These are phyloP conservation scores for Neurospora cerealis DNA, from an alignment of 495 filamentous ascomycete genomes.

Conservation along the genomic window DNA sequence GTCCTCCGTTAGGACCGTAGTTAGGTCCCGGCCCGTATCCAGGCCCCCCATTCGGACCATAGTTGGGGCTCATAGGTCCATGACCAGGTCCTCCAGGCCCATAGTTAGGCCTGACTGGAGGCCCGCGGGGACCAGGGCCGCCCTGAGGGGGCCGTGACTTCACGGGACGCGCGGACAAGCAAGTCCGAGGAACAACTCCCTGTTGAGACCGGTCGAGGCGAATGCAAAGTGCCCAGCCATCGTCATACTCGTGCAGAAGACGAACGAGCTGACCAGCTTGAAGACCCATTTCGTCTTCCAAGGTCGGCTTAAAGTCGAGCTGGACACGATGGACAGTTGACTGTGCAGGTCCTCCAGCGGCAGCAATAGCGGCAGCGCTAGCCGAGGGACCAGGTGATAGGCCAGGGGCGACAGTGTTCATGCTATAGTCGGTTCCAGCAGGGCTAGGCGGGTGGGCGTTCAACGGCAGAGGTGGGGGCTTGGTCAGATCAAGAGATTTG, in stretches of 20 bases:
- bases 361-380: conserved; percentile 42
- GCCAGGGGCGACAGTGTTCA: conserved; percentile 40
- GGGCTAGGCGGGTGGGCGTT: conserved; percentile 42
- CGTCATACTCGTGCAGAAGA: conserved; percentile 92
- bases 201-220: conserved; percentile 83
- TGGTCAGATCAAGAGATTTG: conserved; percentile 42
- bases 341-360: conserved; percentile 45
- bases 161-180: conserved; percentile 82
- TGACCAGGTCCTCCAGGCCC: background rate
- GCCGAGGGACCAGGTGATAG: conserved; percentile 31
- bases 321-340: conserved; percentile 77
- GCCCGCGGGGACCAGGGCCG: conserved; percentile 8
- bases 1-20: background rate
- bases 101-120: conserved; percentile 14
- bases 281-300: conserved; percentile 84
- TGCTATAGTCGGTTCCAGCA: conserved; percentile 48
- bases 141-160: conserved; percentile 63
- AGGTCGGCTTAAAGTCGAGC: conserved; percentile 85
- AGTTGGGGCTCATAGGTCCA: conserved; percentile 13
- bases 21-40: background rate
- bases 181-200: conserved; percentile 88
- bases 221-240: conserved; percentile 95
- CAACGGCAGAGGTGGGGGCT: conserved; percentile 17
- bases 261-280: conserved; percentile 71
- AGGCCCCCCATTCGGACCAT: conserved; percentile 2